Conservation (phyloP, 495 filamentous ascomycete genomes). For the Penicillium bialowiezense region DNA sequence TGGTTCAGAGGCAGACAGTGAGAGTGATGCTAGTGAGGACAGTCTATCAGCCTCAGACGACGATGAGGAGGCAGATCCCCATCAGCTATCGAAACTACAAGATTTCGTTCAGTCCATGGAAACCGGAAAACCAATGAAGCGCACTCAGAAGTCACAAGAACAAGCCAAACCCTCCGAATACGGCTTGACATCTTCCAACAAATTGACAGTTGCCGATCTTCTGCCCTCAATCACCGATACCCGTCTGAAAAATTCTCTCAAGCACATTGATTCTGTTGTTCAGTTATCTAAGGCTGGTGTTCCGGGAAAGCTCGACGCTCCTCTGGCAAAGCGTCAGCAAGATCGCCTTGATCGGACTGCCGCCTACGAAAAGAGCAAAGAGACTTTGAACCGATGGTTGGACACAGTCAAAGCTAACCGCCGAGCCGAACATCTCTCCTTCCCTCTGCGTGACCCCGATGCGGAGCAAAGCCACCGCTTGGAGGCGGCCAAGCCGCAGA, state of each 20-base stretch:
- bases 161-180: conserved; percentile 55
- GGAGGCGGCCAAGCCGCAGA: conserved; percentile 59
- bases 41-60: conserved; percentile 55
- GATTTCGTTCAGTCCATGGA: conserved; percentile 69
- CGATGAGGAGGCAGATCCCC: conserved; percentile 54
- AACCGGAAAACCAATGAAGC: conserved; percentile 29
- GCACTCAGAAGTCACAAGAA: conserved; percentile 43
- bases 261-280: conserved; percentile 54
- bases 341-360: conserved; percentile 80
- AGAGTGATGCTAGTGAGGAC: conserved; percentile 50
- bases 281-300: conserved; percentile 46
- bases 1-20: conserved; percentile 39
- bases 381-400: conserved; percentile 85
- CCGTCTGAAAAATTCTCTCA: conserved; percentile 73
- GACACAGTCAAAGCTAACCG: conserved; percentile 94
- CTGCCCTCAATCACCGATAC: conserved; percentile 71
- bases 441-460: conserved; percentile 76
- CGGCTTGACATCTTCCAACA: conserved; percentile 57
- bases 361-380: conserved; percentile 87
- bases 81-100: conserved; percentile 62
- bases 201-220: conserved; percentile 79
- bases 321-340: conserved; percentile 85
- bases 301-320: conserved; percentile 74
- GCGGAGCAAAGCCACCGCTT: conserved; percentile 43
- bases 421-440: conserved; percentile 86